Base-by-base conservation (phyloP, 495 filamentous ascomycete genomes). In the Neurospora sp. region DNA sequence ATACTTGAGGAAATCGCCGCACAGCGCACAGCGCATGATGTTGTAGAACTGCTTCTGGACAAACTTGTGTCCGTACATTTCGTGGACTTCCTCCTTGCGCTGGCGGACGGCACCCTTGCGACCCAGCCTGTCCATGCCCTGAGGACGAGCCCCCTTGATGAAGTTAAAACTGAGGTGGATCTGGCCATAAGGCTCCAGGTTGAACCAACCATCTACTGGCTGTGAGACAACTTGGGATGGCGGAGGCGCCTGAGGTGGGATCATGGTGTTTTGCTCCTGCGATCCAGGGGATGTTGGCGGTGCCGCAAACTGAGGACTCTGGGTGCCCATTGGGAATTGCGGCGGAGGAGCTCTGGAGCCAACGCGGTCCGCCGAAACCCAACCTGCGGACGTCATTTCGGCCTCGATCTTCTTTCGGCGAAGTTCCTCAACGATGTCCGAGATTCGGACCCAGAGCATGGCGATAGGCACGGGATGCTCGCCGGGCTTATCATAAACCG, bases 31-130 rank as follows among this genome's bases (percentile, higher is more conserved):
- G 76, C 96, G 96, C 96, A 99, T 99, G 81, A 99, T 97, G 85
- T 98, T 98, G 90, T 98, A 99, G 84, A 98, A 99, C 81, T 97
- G 95, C 82, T 97, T 94, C 76, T 92, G 90, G 69, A 98, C 90
- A 77, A 99, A 99, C 84, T 98, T 98, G 90, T 99, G 96, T 39
- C 96, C 96, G 79, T 97, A 97, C 87, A 97, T 95, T 83, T 98
- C 96, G 84, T 97, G 92, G 15, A 98, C 90, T 76, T 97, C 94
- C 82, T 99, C 96, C 84, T 98, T 98, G 78, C 92, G 92, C 82
- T 98, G 94, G 48, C 96, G 92, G 77, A 99, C 94, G 71, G 96
- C 96, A 81, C 96, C 96, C 85, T 97, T 96, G 75, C 96, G 93
- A 76, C 93, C 92, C 69, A 99, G 89, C 72, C 93, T 87, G 78